Conservation (phyloP, 1,284 basidiomycete species). For the Apiotrichum laibachii region DNA sequence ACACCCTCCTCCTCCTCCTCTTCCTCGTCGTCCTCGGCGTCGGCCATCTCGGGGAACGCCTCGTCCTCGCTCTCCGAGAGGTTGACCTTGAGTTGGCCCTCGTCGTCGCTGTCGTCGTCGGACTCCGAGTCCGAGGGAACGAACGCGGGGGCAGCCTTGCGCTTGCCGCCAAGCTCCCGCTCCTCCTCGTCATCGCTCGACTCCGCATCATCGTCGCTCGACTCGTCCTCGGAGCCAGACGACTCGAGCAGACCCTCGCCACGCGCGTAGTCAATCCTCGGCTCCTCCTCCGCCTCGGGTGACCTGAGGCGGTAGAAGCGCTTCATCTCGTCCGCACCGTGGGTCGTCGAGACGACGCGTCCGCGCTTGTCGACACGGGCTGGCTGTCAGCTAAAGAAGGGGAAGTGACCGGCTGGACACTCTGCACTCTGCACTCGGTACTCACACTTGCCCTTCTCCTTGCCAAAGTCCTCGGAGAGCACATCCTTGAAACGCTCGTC, state of each 20-base stretch:
- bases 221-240: conserved; percentile 69
- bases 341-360: conserved; percentile 64
- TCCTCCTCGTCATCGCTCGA: conserved; percentile 49
- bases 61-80: conserved; percentile 67
- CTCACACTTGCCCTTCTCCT: conserved; percentile 39
- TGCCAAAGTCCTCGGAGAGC: conserved; percentile 56
- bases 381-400: conserved; percentile 28
- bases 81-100: conserved; percentile 56
- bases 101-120: conserved; percentile 37
- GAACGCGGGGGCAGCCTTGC: conserved; percentile 57
- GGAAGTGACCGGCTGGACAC: not conserved
- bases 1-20: conserved; percentile 45
- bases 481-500: conserved; percentile 92
- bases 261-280: conserved; percentile 75
- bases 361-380: conserved; percentile 90
- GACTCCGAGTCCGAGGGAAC: conserved; percentile 45
- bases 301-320: conserved; percentile 72
- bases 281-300: conserved; percentile 48
- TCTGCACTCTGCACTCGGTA: conserved; percentile 9
- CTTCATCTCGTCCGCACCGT: conserved; percentile 71
- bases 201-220: conserved; percentile 52
- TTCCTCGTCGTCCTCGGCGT: conserved; percentile 35
- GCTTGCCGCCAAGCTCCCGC: conserved; percentile 54
- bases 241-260: conserved; percentile 82
- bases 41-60: conserved; percentile 45